Evolutionary conservation across 768 basidiomycete species (phyloP), one percentile per base, ranked within the genome.

Genomic region (Termitomyces sp.): DNA sequence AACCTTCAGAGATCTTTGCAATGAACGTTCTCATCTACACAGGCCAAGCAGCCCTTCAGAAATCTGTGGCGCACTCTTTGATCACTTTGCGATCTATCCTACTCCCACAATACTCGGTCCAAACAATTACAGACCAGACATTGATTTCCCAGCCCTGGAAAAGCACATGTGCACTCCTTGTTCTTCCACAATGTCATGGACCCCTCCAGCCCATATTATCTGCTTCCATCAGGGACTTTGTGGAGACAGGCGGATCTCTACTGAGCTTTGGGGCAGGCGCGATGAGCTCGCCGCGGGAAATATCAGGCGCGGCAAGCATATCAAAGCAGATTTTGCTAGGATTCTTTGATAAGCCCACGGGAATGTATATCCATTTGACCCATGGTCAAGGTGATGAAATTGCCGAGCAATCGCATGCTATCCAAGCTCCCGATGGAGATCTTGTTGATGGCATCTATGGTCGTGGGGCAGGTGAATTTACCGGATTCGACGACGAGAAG

Each of bases 11-110:
- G 16, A 18, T 40, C 30, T 40, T n/a, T 9, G 14, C 49, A 60
- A 90, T 90, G 85, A 83, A 91, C 70, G 86, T 92, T n/a, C 81
- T 91, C 57, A 77, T 90, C 53, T 89, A 88, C 68, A 70, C 81
- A 52, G 87, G 84, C 5, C 79, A 84, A 40, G 86, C 88, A 59
- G 77, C 82, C 8, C 69, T 81, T 10, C 74, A 76, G 41, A 67
- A 76, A 33, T 78, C 76, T 9, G 68, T 81, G 41, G 63, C 73
- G 54, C 66, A 79, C 62, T 69, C 81, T 7, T 61, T 84, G 26
- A 58, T 73, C 4, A 69, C 73, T 1, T 79, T 94, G 18, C 76
- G 79, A 32, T 66, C 77, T 2, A 64, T 89, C 30, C 82, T 96
- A 20, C 66, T 78, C 14, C 87, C 92, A 0, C 79, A 86, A 67